Conservation (phyloP, 805 yeast species). For the Ogataea nonfermentans region DNA sequence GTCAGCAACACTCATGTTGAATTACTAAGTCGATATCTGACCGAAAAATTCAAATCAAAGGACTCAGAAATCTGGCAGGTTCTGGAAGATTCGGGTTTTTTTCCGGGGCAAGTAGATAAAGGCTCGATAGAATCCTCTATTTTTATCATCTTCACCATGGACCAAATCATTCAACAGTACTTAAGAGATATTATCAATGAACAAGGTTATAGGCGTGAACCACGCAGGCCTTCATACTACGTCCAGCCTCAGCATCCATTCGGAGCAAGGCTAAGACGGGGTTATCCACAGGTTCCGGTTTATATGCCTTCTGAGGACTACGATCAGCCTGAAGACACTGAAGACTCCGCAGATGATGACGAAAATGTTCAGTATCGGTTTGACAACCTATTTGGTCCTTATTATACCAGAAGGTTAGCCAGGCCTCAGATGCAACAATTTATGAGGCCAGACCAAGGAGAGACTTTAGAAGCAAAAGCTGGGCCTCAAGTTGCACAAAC, state of each 20-base stretch:
- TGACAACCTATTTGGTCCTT: slow-evolving; percentile 19
- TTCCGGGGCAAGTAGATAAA: not conserved
- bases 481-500: not conserved
- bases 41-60: not conserved
- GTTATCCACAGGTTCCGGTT: slow-evolving; percentile 6
- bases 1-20: slow-evolving; percentile 12
- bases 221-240: slow-evolving; percentile 3
- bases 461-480: not conserved
- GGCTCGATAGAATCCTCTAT: not conserved
- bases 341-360: slow-evolving; percentile 5
- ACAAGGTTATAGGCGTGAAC: slow-evolving; percentile 13
- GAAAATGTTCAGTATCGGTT: slow-evolving; percentile 18
- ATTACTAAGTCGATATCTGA: not conserved
- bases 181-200: slow-evolving; percentile 17
- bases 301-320: slow-evolving; percentile 7
- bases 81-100: slow-evolving; percentile 6
- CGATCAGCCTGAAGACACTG: slow-evolving; percentile 10
- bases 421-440: slow-evolving; percentile 11
- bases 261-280: slow-evolving; percentile 1
- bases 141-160: slow-evolving; percentile 11
- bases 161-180: slow-evolving; percentile 20
- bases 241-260: slow-evolving; percentile 5
- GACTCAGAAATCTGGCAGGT: slow-evolving; percentile 5
- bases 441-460: not conserved
- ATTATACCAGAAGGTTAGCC: slow-evolving; percentile 15